A percentile compares a stretch with the other conserved stretches of the same genome.
phyloP scores from a whole-genome alignment of 352 stramenopile species.

The Lagenidium sp. region DNA sequence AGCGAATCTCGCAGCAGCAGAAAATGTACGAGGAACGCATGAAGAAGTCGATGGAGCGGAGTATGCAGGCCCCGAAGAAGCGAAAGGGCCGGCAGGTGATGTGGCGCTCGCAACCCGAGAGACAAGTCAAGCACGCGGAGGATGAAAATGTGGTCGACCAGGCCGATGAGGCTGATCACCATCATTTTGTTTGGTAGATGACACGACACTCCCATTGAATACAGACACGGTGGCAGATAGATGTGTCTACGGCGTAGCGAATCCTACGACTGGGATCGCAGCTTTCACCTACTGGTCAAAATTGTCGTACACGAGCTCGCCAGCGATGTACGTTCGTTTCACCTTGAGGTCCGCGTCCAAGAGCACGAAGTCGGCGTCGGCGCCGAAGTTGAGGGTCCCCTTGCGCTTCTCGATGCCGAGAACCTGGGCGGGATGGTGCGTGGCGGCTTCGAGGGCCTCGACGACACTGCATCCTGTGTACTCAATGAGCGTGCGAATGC shows the following conservation, averaged over 20 bases:
- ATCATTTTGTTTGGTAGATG: conserved; percentile 73
- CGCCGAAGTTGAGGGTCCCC: conserved; percentile 64
- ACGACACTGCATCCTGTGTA: conserved; percentile 79
- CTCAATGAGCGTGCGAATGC: conserved; percentile 61
- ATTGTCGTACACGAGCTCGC: conserved; percentile 41
- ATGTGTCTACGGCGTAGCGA: too few species aligned
- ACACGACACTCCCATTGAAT: neutral
- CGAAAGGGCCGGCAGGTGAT: conserved; percentile 89
- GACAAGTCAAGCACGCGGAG: conserved; percentile 67
- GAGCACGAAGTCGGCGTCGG: conserved; percentile 78
- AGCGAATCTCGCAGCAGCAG: conserved; percentile 89
- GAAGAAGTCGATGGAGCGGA: conserved; percentile 91
- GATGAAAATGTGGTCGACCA: conserved; percentile 77
- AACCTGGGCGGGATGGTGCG: conserved; percentile 60
- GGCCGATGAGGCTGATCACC: conserved; percentile 72
- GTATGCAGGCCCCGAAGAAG: conserved; percentile 91
- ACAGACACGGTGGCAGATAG: too few species aligned
- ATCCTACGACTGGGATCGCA: too few species aligned
- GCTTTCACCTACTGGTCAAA: conserved; percentile 1
- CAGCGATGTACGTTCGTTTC: conserved; percentile 64
- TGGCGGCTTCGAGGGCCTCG: conserved; percentile 66
- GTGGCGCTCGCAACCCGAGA: conserved; percentile 82
- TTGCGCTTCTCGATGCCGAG: conserved; percentile 52
- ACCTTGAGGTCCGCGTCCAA: conserved; percentile 64
- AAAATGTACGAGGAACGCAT: conserved; percentile 92